Percentiles rank a stretch among this genome's conserved stretches.
These are phyloP conservation scores for Phenoliferia sp. DNA, from an alignment of 1,284 basidiomycete genomes.

Conservation along the genomic window DNA sequence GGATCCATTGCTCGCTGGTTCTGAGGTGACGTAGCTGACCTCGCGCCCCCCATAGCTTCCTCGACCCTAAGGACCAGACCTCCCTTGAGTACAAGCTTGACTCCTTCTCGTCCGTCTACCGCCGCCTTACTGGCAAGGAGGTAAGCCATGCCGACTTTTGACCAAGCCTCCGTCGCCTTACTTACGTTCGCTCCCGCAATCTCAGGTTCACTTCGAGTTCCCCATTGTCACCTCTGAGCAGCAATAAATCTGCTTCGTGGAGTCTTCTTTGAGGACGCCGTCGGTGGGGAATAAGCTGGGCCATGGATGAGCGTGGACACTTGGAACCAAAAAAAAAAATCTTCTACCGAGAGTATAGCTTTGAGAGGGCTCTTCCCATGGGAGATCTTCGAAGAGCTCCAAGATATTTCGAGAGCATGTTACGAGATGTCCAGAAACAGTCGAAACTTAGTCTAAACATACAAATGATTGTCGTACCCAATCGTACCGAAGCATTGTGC, in stretches of 20 bases:
- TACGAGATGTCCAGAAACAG: too few species aligned
- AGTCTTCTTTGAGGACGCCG: background rate
- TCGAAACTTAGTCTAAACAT: too few species aligned
- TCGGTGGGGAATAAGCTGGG: too few species aligned
- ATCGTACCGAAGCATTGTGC: too few species aligned
- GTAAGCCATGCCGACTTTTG: background rate
- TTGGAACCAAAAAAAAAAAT: too few species aligned
- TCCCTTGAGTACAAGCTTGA: constrained; percentile 99
- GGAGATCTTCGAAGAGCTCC: too few species aligned
- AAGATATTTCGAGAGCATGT: too few species aligned
- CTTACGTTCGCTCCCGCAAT: too few species aligned
- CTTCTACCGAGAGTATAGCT: too few species aligned
- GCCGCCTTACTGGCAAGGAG: constrained; percentile 48
- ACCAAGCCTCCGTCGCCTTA: background rate
- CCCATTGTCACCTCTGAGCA: constrained; percentile 9
- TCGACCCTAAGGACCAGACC: constrained; percentile 97
- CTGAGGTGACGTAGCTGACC: background rate
- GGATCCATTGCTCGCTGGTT: constrained; percentile 11
- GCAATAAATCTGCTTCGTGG: background rate
- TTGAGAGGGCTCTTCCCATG: too few species aligned
- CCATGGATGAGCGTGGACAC: too few species aligned
- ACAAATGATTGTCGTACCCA: too few species aligned
- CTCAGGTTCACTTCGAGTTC: constrained; percentile 31
- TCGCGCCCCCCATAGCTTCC: constrained; percentile 59
- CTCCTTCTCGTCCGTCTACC: constrained; percentile 89